These are phyloP conservation scores for Cordyceps sp. DNA, from an alignment of 2,329 filamentous ascomycete species.

Conservation along the genomic window DNA sequence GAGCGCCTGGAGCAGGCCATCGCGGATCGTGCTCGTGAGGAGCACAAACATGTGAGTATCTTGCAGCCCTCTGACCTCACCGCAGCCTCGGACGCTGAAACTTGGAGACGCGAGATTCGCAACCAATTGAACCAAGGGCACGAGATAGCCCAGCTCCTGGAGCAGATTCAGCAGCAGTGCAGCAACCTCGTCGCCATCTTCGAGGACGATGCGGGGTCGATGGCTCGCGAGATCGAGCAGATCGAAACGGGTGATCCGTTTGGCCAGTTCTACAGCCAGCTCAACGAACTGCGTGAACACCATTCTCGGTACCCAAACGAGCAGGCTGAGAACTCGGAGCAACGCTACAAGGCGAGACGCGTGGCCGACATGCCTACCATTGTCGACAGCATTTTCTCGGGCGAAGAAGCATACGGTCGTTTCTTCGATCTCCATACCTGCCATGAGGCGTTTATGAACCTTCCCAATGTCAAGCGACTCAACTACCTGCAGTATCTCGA, in stretches of 20 bases:
- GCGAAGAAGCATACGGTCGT: slow-evolving; percentile 83
- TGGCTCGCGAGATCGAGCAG: slow-evolving; percentile 65
- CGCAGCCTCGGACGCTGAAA: neutral
- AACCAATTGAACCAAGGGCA: slow-evolving; percentile 84
- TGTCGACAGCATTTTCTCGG: slow-evolving; percentile 85
- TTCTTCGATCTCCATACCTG: slow-evolving; percentile 76
- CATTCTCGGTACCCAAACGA: slow-evolving; percentile 88
- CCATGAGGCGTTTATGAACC: slow-evolving; percentile 81
- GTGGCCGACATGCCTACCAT: slow-evolving; percentile 45
- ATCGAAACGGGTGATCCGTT: slow-evolving; percentile 77
- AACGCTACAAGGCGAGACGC: slow-evolving; percentile 63
- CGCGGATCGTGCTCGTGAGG: slow-evolving; percentile 73
- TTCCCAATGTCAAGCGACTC: slow-evolving; percentile 70
- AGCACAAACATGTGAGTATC: slow-evolving; percentile 64
- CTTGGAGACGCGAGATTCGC: slow-evolving; percentile 39
- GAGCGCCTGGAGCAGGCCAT: slow-evolving; percentile 92
- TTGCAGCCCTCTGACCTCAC: slow-evolving; percentile 4
- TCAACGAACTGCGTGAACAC: slow-evolving; percentile 68
- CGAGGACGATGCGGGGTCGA: slow-evolving; percentile 55
- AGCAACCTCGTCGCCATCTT: slow-evolving; percentile 68
- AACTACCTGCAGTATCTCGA: slow-evolving; percentile 90
- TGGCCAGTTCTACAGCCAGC: slow-evolving; percentile 78
- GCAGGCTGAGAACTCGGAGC: slow-evolving; percentile 86
- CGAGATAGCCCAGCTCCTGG: slow-evolving; percentile 72
- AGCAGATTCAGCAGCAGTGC: slow-evolving; percentile 78